Evolutionary conservation across 345 rosid genomes (phyloP), one percentile per base, ranked within the genome.

Genomic region (Limnanthes douglasii): DNA sequence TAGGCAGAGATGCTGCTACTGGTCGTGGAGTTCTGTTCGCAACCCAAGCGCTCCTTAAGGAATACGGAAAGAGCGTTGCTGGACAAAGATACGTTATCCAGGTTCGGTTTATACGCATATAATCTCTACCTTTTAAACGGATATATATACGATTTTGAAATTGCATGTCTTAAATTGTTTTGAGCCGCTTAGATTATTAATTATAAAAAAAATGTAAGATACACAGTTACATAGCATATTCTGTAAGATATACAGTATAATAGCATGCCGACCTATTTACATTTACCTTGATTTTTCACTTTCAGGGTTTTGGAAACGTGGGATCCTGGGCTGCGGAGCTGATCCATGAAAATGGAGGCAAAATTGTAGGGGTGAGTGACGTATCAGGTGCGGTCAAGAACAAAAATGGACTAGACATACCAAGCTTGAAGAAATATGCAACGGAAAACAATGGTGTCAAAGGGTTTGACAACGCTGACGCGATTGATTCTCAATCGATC

Each of bases 301-400:
- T 21, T 38, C 43, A 84, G 96, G 96, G 96, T 17, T 90, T 90
- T 42, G 98, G 98, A 15, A 90, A 90, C 61, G 96, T 90, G 8
- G 98, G 98, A 18, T 81, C 98, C n/a, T 90, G 94, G 98, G 96
- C 96, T 27, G 94, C 94, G 3, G 78, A 73, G 35, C 71, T 90
- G 34, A 84, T 90, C 41, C 52, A 59, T 35, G 80, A 77, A 20
- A 54, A 57, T 2, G 93, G 98, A 34, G 98, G 98, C 46, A 80
- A 65, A 66, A 48, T 90, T 46, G 85, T 84, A 31, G 98, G 83
- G 0, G 72, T 80, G 3, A 84, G 94, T 54, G 98, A 90, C 47
- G 64, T 80, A 5, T 48, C 67, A 0, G 96, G 98, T 46, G 98
- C 96, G 30, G 71, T 84, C 47, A 84, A 73, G 73, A 90, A 80